Evolutionary conservation across 345 rosid species (phyloP).

Genomic region (Alliaria petiolata): DNA sequence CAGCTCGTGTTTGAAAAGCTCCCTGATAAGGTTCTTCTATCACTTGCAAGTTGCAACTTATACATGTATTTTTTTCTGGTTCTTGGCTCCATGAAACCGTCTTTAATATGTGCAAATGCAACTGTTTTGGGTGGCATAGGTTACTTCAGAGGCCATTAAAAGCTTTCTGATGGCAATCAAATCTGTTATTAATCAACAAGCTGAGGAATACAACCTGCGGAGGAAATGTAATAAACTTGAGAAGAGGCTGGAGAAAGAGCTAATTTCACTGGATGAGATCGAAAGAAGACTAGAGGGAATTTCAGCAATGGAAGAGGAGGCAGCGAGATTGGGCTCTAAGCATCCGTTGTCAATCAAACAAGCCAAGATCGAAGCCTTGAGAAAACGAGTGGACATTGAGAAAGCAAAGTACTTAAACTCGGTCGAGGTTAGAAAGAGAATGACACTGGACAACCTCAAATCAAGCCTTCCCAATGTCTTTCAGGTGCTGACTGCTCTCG

Average conservation of each 20-base stretch:
- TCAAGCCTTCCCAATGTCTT: slow-evolving; percentile 75
- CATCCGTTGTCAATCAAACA: slow-evolving; percentile 64
- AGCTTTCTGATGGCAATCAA: slow-evolving; percentile 56
- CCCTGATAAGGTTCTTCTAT: slow-evolving; percentile 62
- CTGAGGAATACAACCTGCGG: slow-evolving; percentile 51
- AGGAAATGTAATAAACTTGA: slow-evolving; percentile 57
- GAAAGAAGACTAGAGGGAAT: slow-evolving; percentile 51
- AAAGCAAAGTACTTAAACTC: slow-evolving; percentile 47
- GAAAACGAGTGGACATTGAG: slow-evolving; percentile 52
- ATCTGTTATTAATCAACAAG: slow-evolving; percentile 54
- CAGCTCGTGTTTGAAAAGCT: slow-evolving; percentile 53
- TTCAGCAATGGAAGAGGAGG: slow-evolving; percentile 36
- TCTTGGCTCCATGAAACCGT: neutral
- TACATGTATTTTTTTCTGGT: neutral
- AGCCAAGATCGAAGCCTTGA: slow-evolving; percentile 56
- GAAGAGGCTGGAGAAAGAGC: slow-evolving; percentile 66
- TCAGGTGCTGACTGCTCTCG: slow-evolving; percentile 57
- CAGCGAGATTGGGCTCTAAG: slow-evolving; percentile 46
- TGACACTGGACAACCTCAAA: slow-evolving; percentile 66
- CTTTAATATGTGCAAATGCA: neutral
- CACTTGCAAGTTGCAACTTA: slow-evolving; percentile 6
- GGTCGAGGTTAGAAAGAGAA: slow-evolving; percentile 48
- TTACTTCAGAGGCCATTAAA: slow-evolving; percentile 65
- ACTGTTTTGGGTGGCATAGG: slow-evolving; percentile 38
- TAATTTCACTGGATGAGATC: slow-evolving; percentile 48